A percentile compares a stretch with the other conserved stretches of the same genome.
Evolutionary conservation across 2,329 filamentous ascomycete species (phyloP).

Genomic region (Hypoxylon sp.): DNA sequence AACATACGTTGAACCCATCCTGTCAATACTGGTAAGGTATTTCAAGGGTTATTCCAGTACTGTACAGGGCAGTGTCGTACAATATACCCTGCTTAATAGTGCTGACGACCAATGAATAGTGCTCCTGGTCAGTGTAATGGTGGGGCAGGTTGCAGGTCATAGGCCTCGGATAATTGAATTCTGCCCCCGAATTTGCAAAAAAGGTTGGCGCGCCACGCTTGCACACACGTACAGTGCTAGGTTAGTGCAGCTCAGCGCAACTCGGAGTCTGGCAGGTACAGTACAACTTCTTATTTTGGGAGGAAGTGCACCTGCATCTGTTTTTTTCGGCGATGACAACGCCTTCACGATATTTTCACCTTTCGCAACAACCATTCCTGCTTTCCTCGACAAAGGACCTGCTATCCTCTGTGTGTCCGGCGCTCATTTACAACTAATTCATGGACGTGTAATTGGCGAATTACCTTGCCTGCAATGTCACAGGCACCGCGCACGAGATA

Average conservation of each 20-base stretch:
- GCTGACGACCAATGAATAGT: conserved; percentile 28
- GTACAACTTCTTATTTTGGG: conserved; percentile 28
- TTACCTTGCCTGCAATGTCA: conserved; percentile 51
- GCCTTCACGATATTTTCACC: conserved; percentile 47
- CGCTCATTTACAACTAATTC: conserved; percentile 29
- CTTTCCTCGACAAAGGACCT: conserved; percentile 19
- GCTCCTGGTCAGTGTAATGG: conserved; percentile 11
- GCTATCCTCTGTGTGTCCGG: conserved; percentile 22
- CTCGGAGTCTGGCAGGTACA: conserved; percentile 19
- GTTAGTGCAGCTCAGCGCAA: conserved; percentile 18
- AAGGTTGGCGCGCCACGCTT: conserved; percentile 36
- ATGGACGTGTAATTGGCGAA: conserved; percentile 50
- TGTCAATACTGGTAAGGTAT: conserved; percentile 15
- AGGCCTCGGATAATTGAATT: conserved; percentile 43
- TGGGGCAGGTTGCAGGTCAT: conserved; percentile 21
- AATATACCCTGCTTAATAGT: conserved; percentile 23
- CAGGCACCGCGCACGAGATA: conserved; percentile 50
- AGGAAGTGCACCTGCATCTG: conserved; percentile 35
- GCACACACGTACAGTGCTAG: conserved; percentile 14
- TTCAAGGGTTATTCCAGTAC: conserved; percentile 5
- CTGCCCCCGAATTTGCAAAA: conserved; percentile 37
- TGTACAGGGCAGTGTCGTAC: conserved; percentile 25
- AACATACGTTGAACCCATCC: conserved; percentile 6
- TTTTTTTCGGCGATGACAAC: conserved; percentile 50
- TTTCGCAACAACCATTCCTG: conserved; percentile 35